Conservation (phyloP, 2,329 filamentous ascomycete species). For the Alternaria brassicae region DNA sequence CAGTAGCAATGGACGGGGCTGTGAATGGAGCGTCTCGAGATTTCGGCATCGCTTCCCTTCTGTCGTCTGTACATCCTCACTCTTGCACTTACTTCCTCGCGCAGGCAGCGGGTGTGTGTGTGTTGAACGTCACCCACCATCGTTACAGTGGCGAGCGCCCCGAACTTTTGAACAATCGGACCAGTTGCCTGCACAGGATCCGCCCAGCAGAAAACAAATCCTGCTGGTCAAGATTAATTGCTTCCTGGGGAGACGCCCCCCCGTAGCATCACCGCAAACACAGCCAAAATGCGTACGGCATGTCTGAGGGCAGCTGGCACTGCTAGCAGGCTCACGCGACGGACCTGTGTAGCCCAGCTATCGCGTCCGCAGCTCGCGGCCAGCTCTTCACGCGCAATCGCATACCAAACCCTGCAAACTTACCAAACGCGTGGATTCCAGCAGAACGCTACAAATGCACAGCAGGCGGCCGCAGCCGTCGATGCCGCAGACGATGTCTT, state of each 20-base stretch:
- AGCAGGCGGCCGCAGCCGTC: slow-evolving; percentile 27
- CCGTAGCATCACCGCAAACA: not conserved
- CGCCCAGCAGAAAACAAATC: not conserved
- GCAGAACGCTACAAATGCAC: slow-evolving; percentile 26
- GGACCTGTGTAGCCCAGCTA: slow-evolving; percentile 27
- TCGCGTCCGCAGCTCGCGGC: slow-evolving; percentile 30
- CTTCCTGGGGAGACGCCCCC: slow-evolving; percentile 1
- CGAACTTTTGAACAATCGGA: not conserved
- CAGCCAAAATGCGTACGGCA: slow-evolving; percentile 40
- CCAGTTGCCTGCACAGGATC: slow-evolving; percentile 2
- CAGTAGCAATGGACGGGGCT: slow-evolving; percentile 9
- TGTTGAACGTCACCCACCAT: not conserved
- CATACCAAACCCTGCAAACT: slow-evolving; percentile 24
- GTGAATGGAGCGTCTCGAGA: not conserved
- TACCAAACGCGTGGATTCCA: slow-evolving; percentile 35
- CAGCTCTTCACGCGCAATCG: slow-evolving; percentile 24
- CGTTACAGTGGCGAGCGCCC: slow-evolving; percentile 3
- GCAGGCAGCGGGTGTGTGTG: slow-evolving; percentile 6
- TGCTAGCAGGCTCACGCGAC: slow-evolving; percentile 35
- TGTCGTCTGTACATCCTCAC: not conserved
- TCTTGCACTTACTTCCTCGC: not conserved
- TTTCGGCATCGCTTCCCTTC: slow-evolving; percentile 11
- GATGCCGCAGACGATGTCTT: slow-evolving; percentile 42
- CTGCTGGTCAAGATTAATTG: not conserved
- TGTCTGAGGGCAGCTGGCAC: slow-evolving; percentile 44